These are phyloP conservation scores for Suhomyces prunicola DNA, from an alignment of 805 yeast genomes.

Conservation along the genomic window DNA sequence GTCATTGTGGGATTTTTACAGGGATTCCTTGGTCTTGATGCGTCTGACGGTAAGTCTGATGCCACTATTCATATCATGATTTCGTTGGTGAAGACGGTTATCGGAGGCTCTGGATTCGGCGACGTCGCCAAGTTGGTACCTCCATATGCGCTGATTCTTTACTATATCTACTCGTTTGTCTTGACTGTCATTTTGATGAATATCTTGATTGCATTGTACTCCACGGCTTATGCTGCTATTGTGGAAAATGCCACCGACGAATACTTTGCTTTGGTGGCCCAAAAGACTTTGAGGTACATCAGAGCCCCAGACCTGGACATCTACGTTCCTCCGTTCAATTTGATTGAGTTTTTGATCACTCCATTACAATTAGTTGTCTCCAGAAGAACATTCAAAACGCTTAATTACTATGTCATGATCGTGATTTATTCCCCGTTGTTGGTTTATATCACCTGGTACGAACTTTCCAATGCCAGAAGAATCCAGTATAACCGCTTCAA, in stretches of 20 bases:
- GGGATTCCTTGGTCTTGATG: conserved; percentile 83
- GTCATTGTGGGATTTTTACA: conserved; percentile 80
- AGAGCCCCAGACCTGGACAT: conserved; percentile 87
- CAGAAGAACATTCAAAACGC: conserved; percentile 27
- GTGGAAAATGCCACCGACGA: conserved; percentile 82
- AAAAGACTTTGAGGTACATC: conserved; percentile 76
- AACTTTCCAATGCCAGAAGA: conserved; percentile 63
- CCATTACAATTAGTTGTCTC: conserved; percentile 35
- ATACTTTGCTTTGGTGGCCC: conserved; percentile 79
- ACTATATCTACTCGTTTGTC: conserved; percentile 73
- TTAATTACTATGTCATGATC: conserved; percentile 60
- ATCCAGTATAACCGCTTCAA: conserved; percentile 66
- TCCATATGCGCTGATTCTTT: conserved; percentile 80
- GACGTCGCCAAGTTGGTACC: conserved; percentile 72
- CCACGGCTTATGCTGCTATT: conserved; percentile 78
- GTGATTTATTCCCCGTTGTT: conserved; percentile 68
- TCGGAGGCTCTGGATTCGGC: conserved; percentile 71
- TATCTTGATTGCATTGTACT: conserved; percentile 78
- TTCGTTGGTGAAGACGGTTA: conserved; percentile 65
- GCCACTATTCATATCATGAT: conserved; percentile 63
- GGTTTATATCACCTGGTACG: conserved; percentile 57
- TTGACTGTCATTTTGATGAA: conserved; percentile 75
- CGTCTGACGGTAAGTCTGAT: conserved; percentile 80
- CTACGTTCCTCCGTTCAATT: conserved; percentile 80
- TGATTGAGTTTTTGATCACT: conserved; percentile 52